Percentiles rank a stretch among this genome's conserved stretches.
phyloP scores from a whole-genome alignment of 768 basidiomycete species.

The Rhizopogon vinicolor region DNA sequence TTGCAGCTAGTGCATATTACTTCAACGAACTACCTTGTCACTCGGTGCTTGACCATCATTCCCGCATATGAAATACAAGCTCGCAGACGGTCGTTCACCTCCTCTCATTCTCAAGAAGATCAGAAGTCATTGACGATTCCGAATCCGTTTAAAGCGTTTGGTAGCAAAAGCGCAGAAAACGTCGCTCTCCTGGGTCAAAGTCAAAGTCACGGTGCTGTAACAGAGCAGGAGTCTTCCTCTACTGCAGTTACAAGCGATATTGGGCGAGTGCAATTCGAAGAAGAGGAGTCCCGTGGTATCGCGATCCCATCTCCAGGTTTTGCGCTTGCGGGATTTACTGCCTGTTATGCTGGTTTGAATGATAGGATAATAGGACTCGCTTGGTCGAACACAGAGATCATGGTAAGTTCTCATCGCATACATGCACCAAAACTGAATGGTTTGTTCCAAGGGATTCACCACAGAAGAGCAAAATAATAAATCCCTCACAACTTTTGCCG shows the following conservation, averaged over 20 bases:
- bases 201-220: slow-evolving; percentile 14
- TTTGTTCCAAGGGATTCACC: slow-evolving; percentile 14
- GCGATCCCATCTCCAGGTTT: slow-evolving; percentile 11
- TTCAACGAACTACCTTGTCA: slow-evolving; percentile 39
- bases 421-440: neutral
- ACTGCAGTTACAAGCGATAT: slow-evolving; percentile 3
- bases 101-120: slow-evolving; percentile 21
- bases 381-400: slow-evolving; percentile 41
- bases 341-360: slow-evolving; percentile 15
- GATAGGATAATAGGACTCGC: slow-evolving; percentile 34
- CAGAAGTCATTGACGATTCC: slow-evolving; percentile 41
- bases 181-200: slow-evolving; percentile 18
- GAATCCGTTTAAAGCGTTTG: slow-evolving; percentile 59
- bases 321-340: slow-evolving; percentile 12
- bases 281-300: slow-evolving; percentile 13
- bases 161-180: slow-evolving; percentile 46
- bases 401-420: slow-evolving; percentile 5
- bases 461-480: slow-evolving; percentile 6
- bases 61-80: slow-evolving; percentile 11
- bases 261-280: slow-evolving; percentile 22
- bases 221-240: slow-evolving; percentile 24
- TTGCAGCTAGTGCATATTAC: slow-evolving; percentile 34
- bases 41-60: slow-evolving; percentile 35
- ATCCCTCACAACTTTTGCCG: slow-evolving; percentile 1
- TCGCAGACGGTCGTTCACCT: slow-evolving; percentile 10